phyloP scores from a whole-genome alignment of 2,329 filamentous ascomycete species.

The Pseudogymnoascus sp. region DNA sequence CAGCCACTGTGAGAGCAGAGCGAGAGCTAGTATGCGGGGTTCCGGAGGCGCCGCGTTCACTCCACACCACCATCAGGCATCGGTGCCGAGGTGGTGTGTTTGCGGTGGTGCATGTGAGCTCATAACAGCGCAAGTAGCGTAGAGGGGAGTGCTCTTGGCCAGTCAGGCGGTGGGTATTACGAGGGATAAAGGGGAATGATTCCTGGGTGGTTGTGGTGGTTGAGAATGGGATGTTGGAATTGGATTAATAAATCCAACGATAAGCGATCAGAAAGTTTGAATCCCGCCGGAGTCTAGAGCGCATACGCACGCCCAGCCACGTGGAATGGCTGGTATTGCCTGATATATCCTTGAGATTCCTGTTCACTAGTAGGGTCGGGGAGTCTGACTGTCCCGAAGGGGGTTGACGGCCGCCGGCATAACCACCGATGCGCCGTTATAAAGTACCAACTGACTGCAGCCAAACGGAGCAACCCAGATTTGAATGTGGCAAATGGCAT shows the following conservation, averaged over 20 bases:
- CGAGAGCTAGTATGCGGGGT: background rate
- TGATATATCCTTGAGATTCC: background rate
- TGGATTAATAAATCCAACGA: background rate
- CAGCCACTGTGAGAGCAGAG: background rate
- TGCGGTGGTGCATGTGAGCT: background rate
- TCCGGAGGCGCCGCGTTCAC: background rate
- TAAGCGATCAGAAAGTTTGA: background rate
- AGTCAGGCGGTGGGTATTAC: background rate
- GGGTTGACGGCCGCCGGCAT: background rate
- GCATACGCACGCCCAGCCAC: background rate
- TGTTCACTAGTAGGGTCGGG: background rate
- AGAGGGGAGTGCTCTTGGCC: background rate
- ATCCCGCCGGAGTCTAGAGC: constrained; percentile 1
- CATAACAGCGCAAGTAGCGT: background rate
- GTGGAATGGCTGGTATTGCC: background rate
- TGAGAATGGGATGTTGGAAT: background rate
- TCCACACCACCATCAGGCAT: background rate
- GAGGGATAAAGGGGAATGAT: background rate
- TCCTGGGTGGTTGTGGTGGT: no score
- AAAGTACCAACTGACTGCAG: background rate
- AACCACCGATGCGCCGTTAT: background rate
- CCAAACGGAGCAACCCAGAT: background rate
- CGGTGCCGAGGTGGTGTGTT: background rate
- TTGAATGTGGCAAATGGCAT: background rate
- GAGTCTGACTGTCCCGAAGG: background rate